Conservation (phyloP, 805 yeast species). For the Myxozyma geophila region DNA sequence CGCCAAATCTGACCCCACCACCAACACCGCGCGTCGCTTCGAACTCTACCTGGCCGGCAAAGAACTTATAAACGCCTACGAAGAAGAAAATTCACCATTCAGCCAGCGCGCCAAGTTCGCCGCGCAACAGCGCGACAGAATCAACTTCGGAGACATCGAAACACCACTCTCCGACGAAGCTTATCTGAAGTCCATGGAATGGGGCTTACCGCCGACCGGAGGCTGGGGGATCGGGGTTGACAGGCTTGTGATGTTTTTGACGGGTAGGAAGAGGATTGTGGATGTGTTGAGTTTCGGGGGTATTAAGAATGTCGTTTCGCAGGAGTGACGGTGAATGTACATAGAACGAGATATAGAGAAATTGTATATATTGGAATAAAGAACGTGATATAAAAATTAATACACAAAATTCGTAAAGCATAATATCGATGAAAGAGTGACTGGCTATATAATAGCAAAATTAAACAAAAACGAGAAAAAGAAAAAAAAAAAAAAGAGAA, state of each 20-base stretch:
- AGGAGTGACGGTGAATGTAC: conserved; percentile 45
- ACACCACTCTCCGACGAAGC: conserved; percentile 70
- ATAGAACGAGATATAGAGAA: background rate
- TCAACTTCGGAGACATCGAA: conserved; percentile 61
- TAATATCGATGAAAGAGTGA: background rate
- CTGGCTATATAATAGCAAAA: background rate
- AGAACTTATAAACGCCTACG: conserved; percentile 92
- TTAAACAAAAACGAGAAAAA: background rate
- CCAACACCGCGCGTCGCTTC: conserved; percentile 67
- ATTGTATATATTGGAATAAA: background rate
- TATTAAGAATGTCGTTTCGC: conserved; percentile 68
- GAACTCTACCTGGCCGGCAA: conserved; percentile 80
- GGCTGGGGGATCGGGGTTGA: conserved; percentile 98
- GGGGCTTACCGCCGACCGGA: conserved; percentile 96
- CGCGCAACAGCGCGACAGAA: conserved; percentile 58
- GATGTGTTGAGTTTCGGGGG: conserved; percentile 77
- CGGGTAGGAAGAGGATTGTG: conserved; percentile 68
- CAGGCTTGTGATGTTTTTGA: conserved; percentile 77
- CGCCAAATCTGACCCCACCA: conserved; percentile 63
- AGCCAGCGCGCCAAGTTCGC: conserved; percentile 67
- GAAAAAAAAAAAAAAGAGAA: background rate
- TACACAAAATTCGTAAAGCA: background rate
- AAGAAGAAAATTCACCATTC: conserved; percentile 90
- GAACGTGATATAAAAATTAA: background rate
- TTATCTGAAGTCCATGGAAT: conserved; percentile 78